A percentile compares a stretch with the other conserved stretches of the same genome.
Evolutionary conservation across 2,329 filamentous ascomycete genomes (phyloP).

Genomic region (Dactylellina cionopaga): DNA sequence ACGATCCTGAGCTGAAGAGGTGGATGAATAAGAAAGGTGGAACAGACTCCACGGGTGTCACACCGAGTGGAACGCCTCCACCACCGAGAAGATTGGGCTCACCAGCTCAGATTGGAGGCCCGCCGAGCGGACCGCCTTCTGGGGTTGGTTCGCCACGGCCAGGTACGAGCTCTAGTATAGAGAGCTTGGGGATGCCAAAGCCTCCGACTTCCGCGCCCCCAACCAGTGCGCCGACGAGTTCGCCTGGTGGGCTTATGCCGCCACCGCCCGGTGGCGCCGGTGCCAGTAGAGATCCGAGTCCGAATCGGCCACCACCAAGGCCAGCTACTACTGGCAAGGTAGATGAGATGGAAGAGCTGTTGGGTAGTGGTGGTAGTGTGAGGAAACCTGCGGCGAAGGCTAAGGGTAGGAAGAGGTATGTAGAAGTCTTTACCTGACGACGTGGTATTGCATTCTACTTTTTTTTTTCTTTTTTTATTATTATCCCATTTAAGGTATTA

Average conservation of each 20-base stretch:
- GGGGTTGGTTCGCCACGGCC: conserved; percentile 23
- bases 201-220: conserved; percentile 46
- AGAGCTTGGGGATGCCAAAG: conserved; percentile 12
- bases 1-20: conserved; percentile 93
- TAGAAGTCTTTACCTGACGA: conserved; percentile 73
- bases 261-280: conserved; percentile 60
- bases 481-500: background rate
- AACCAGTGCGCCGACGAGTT: conserved; percentile 21
- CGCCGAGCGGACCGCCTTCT: conserved; percentile 45
- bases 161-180: conserved; percentile 27
- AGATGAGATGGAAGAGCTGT: conserved; percentile 92
- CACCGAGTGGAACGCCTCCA: conserved; percentile 75
- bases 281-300: conserved; percentile 60
- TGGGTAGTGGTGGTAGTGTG: conserved; percentile 71
- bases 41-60: conserved; percentile 68
- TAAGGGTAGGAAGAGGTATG: conserved; percentile 87
- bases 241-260: conserved; percentile 54
- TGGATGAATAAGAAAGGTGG: conserved; percentile 97
- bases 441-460: conserved; percentile 11
- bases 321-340: conserved; percentile 85
- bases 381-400: conserved; percentile 69
- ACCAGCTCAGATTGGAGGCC: conserved; percentile 40
- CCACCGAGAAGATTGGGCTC: conserved; percentile 70
- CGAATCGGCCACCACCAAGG: conserved; percentile 74
- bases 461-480: background rate